A percentile compares a stretch with the other conserved stretches of the same genome.
These are phyloP conservation scores for Rugonectria rugulosa DNA, from an alignment of 2,329 filamentous ascomycete genomes.

Conservation along the genomic window DNA sequence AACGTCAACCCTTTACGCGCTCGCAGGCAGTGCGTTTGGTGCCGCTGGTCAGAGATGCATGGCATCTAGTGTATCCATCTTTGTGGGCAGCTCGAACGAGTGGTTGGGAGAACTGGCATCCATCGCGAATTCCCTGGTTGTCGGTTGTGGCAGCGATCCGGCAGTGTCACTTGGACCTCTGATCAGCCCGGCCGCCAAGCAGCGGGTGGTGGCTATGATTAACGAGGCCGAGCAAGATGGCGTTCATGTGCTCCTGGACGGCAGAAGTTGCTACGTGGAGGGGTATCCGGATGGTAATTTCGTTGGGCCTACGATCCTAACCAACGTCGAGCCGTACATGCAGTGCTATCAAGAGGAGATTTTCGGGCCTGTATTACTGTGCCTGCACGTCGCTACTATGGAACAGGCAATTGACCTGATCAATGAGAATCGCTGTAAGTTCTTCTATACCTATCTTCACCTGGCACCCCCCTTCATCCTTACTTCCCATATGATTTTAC, in stretches of 20 bases:
- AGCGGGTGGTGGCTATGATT: slow-evolving; percentile 32
- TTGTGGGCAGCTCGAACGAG: slow-evolving; percentile 70
- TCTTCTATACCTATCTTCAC: too few relatives aligned
- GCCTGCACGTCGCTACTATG: slow-evolving; percentile 31
- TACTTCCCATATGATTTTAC: too few relatives aligned
- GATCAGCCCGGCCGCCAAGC: slow-evolving; percentile 28
- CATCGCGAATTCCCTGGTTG: slow-evolving; percentile 60
- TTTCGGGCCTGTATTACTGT: slow-evolving; percentile 39
- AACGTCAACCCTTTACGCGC: slow-evolving; percentile 71
- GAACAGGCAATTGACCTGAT: slow-evolving; percentile 37
- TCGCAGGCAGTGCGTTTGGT: slow-evolving; percentile 72
- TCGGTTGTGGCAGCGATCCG: slow-evolving; percentile 32
- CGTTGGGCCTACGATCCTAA: slow-evolving; percentile 19
- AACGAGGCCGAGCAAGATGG: slow-evolving; percentile 30
- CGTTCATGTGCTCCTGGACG: slow-evolving; percentile 35
- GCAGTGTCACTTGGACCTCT: slow-evolving; percentile 32
- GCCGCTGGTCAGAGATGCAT: slow-evolving; percentile 74
- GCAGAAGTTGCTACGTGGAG: slow-evolving; percentile 25
- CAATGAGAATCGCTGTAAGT: slow-evolving; percentile 40
- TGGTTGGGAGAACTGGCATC: slow-evolving; percentile 71
- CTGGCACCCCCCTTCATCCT: too few relatives aligned
- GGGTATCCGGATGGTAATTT: slow-evolving; percentile 38
- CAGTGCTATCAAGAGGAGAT: slow-evolving; percentile 39
- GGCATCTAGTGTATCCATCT: slow-evolving; percentile 70
- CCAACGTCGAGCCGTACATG: slow-evolving; percentile 18